These are phyloP conservation scores for Mycena polygramma DNA, from an alignment of 768 basidiomycete species.

Conservation along the genomic window DNA sequence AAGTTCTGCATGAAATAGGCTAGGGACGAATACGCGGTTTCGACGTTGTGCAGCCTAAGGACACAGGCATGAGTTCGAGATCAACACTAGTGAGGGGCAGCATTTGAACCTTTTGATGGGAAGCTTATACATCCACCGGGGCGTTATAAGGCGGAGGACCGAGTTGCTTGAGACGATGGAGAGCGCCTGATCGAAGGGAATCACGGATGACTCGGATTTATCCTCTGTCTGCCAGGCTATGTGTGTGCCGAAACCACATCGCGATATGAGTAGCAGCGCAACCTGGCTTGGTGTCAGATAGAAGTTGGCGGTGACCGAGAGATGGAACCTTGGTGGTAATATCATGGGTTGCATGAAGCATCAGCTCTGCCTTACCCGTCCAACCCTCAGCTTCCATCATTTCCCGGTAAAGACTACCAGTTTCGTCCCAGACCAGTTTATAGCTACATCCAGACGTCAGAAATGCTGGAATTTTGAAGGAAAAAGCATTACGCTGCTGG, in stretches of 20 bases:
- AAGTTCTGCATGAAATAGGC: not conserved
- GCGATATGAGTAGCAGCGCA: conserved; percentile 10
- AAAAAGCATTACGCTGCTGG: not conserved
- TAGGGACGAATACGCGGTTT: conserved; percentile 6
- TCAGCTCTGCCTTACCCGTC: too few species aligned
- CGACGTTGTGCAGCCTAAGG: conserved; percentile 9
- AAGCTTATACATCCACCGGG: conserved; percentile 39
- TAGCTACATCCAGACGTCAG: not conserved
- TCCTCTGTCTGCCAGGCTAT: conserved; percentile 1
- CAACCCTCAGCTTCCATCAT: conserved; percentile 5
- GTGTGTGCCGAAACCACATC: conserved; percentile 18
- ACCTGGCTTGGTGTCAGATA: conserved; percentile 8
- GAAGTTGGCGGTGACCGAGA: too few species aligned
- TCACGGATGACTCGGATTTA: not conserved
- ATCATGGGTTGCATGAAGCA: too few species aligned
- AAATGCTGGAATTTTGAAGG: not conserved
- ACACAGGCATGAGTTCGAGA: not conserved
- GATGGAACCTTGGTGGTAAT: not conserved
- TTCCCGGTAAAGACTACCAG: conserved; percentile 3
- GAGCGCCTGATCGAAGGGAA: conserved; percentile 22
- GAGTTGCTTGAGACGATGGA: conserved; percentile 23
- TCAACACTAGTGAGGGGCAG: too few species aligned
- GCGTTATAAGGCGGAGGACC: conserved; percentile 31
- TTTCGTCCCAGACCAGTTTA: conserved; percentile 10
- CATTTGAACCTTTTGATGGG: conserved; percentile 34